Base-by-base conservation (phyloP, 352 stramenopile species). In the Pythium periplocum region DNA sequence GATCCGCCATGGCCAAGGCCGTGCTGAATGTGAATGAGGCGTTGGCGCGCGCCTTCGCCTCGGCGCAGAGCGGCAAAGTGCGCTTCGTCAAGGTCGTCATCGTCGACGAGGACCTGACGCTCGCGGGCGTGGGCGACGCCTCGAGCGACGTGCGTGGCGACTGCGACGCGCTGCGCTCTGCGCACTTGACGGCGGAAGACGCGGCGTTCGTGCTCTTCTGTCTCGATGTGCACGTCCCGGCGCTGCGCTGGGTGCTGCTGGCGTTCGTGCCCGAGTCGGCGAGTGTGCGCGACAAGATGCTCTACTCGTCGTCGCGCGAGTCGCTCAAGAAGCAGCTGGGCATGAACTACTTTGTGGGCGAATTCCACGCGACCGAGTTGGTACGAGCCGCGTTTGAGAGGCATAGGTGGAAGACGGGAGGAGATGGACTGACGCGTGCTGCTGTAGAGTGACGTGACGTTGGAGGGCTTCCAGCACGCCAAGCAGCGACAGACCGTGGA, bases 281-380 rank as follows among this genome's bases (percentile, higher is more conserved):
- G 45, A 86, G 68, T 41, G 87, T 93, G 48, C 79, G 86, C 32
- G 86, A 96, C 59, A 92, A 92, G 60, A 96, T 96, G 87, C 69
- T 96, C 33, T 96, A 96, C 72, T 95, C 87, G 59, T 95, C 85
- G 43, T 93, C 87, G 48, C 83, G 87, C 42, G 84, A 96, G 35
- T 93, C 86, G 71, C 68, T 96, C 44, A 94, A 95, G 67, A 92
- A 94, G 59, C 83, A 94, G 51, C 75, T 96, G 49, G 87, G 87
- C 9, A 61, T 88, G n/a, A 92, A 92, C 51, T 96, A 96, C 67
- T 96, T 96, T 66, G 71, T 87, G 6, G 86, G 83, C 55, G 87
- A 96, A 52, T 93, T 95, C 55, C 84, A 95, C 61, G 86, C 85
- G 10, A 96, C 84, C 2, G 79, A 94, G 43, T 61, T 86, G 63